A percentile compares a stretch with the other conserved stretches of the same genome.
phyloP scores from a whole-genome alignment of 768 basidiomycete genomes.

The Tephrocybe sp. region DNA sequence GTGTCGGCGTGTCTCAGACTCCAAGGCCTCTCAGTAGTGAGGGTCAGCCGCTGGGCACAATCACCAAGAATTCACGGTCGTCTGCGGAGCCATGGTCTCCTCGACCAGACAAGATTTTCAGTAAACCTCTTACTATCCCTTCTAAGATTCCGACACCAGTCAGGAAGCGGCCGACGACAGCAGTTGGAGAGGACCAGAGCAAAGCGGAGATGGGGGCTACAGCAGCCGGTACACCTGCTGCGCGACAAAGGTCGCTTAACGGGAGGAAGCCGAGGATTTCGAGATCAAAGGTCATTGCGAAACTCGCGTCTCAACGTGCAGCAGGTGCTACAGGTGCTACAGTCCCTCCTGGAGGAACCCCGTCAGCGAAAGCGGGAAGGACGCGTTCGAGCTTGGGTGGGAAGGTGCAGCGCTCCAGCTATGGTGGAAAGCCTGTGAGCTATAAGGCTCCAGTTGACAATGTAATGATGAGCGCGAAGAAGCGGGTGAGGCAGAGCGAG shows the following conservation, averaged over 20 bases:
- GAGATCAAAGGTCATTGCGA: conserved; percentile 76
- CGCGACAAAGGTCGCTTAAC: conserved; percentile 30
- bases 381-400: conserved; percentile 54
- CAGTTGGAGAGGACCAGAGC: background rate
- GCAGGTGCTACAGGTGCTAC: conserved; percentile 23
- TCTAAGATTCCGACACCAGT: conserved; percentile 35
- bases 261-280: conserved; percentile 76
- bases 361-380: conserved; percentile 25
- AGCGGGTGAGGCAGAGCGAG: conserved; percentile 74
- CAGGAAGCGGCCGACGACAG: conserved; percentile 22
- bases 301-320: conserved; percentile 69
- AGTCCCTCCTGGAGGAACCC: conserved; percentile 11
- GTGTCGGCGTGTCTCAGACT: background rate
- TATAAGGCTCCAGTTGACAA: conserved; percentile 29
- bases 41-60: conserved; percentile 15
- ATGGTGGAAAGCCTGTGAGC: conserved; percentile 29
- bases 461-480: conserved; percentile 65
- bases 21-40: background rate
- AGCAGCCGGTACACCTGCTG: background rate
- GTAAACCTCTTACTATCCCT: conserved; percentile 42
- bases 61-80: conserved; percentile 32
- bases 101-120: conserved; percentile 43
- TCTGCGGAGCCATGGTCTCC: conserved; percentile 25
- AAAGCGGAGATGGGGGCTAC: background rate
- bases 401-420: conserved; percentile 36